Evolutionary conservation across 2,329 filamentous ascomycete species (phyloP).

Genomic region (Colletotrichum sublineola): DNA sequence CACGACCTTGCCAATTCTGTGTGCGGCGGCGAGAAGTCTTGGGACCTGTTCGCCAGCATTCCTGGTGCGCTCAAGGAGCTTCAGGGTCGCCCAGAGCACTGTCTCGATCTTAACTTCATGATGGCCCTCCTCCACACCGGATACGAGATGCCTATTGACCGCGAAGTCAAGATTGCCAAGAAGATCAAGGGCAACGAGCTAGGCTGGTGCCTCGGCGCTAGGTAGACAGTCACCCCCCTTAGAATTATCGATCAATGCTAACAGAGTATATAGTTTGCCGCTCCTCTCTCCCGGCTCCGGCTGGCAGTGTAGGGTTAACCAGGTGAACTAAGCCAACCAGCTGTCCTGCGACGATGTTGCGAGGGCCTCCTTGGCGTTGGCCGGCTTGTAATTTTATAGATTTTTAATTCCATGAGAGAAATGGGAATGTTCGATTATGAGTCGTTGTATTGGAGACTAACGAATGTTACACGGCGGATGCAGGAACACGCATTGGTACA

Average conservation of each 20-base stretch:
- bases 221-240: constrained; percentile 67
- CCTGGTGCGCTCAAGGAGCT: constrained; percentile 86
- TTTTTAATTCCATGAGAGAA: constrained; percentile 44
- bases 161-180: constrained; percentile 98
- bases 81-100: constrained; percentile 86
- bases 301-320: constrained; percentile 88
- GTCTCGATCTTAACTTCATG: constrained; percentile 97
- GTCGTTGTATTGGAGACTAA: constrained; percentile 23
- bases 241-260: constrained; percentile 49
- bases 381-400: constrained; percentile 42
- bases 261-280: constrained; percentile 75
- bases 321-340: constrained; percentile 69
- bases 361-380: constrained; percentile 27
- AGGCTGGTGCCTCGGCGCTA: constrained; percentile 97
- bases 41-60: constrained; percentile 84
- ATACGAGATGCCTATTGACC: constrained; percentile 97
- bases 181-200: constrained; percentile 98
- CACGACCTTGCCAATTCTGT: constrained; percentile 88
- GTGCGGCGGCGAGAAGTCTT: constrained; percentile 81
- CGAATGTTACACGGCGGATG: constrained; percentile 30
- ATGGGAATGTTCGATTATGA: constrained; percentile 41
- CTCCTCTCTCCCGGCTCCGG: constrained; percentile 85
- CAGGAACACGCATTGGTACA: constrained; percentile 35
- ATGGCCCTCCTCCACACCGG: constrained; percentile 91
- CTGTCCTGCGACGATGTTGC: background rate